These are phyloP conservation scores for Nothomitra cinnamomea DNA, from an alignment of 2,329 filamentous ascomycete species.

Conservation along the genomic window DNA sequence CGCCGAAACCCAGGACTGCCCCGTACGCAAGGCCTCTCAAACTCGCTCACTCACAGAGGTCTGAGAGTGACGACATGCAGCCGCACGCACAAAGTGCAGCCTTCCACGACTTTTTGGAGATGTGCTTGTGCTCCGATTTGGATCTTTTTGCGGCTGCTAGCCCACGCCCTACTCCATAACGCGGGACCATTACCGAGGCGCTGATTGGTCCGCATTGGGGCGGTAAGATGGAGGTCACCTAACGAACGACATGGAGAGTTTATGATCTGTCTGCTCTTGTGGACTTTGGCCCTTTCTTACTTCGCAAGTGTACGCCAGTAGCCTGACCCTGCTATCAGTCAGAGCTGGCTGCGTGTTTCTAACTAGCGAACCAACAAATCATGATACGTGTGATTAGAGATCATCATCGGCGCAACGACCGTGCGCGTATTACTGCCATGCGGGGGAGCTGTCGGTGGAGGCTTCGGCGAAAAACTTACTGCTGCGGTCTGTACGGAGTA, in stretches of 20 bases:
- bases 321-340: background rate
- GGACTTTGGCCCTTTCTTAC: background rate
- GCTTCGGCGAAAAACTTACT: background rate
- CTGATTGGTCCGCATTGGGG: background rate
- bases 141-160: background rate
- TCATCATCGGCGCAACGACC: background rate
- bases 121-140: background rate
- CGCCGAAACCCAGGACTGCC: no score
- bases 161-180: background rate
- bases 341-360: background rate
- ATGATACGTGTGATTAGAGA: no score
- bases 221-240: background rate
- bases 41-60: background rate
- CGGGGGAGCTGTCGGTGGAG: background rate
- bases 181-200: background rate
- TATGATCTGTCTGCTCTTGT: background rate
- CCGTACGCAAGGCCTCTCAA: background rate
- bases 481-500: background rate
- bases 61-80: constrained; percentile 4
- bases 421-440: constrained; percentile 1
- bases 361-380: background rate
- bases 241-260: no score
- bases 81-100: constrained; percentile 1
- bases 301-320: no score
- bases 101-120: background rate